phyloP scores from a whole-genome alignment of 352 stramenopile species.

The Pythium sp. region DNA sequence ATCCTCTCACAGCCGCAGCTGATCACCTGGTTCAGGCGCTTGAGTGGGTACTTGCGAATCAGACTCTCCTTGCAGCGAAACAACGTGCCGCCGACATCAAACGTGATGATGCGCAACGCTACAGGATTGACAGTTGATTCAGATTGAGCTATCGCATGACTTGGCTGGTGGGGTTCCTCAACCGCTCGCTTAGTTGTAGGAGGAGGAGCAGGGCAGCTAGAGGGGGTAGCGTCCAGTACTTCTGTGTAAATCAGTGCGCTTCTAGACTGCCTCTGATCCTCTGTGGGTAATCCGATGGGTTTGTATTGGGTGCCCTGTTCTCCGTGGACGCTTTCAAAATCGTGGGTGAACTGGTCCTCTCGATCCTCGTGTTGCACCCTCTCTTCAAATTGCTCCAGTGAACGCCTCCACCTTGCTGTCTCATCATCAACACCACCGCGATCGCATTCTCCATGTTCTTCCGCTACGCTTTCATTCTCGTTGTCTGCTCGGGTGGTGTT shows the following conservation, averaged over 20 bases:
- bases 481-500: neutral
- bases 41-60: conserved; percentile 55
- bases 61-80: conserved; percentile 70
- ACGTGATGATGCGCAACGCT: conserved; percentile 29
- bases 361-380: neutral
- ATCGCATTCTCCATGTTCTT: neutral
- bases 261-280: too few relatives aligned
- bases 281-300: too few relatives aligned
- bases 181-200: neutral
- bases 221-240: too few relatives aligned
- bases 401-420: neutral
- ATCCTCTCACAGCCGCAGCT: conserved; percentile 52
- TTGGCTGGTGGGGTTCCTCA: neutral
- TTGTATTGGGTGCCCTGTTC: too few relatives aligned
- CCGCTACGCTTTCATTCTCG: neutral
- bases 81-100: conserved; percentile 66
- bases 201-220: neutral
- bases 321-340: too few relatives aligned
- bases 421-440: neutral
- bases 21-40: conserved; percentile 60
- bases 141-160: neutral
- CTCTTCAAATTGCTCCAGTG: neutral
- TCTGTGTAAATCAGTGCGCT: too few relatives aligned
- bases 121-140: neutral
- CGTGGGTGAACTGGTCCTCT: too few relatives aligned